A percentile compares a stretch with the other conserved stretches of the same genome.
These are phyloP conservation scores for Phialophora tarda DNA, from an alignment of 2,329 filamentous ascomycete species.

Conservation along the genomic window DNA sequence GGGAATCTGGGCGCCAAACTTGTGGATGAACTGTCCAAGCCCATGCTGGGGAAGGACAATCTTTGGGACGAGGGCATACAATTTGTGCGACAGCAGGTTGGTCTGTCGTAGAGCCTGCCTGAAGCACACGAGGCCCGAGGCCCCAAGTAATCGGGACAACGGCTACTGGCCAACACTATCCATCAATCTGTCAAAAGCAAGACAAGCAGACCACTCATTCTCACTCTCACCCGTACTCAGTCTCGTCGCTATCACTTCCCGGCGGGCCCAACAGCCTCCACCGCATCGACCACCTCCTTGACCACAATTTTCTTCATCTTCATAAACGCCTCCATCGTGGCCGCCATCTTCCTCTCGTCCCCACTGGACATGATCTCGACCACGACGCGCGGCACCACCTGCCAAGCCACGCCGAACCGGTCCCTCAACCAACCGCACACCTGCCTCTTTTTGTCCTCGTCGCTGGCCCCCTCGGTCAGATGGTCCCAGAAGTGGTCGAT, in stretches of 20 bases:
- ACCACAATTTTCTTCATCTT: conserved; percentile 54
- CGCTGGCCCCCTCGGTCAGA: conserved; percentile 47
- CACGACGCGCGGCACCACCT: conserved; percentile 52
- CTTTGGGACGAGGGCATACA: conserved; percentile 4
- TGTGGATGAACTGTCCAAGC: neutral
- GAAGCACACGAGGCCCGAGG: neutral
- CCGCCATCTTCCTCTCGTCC: conserved; percentile 45
- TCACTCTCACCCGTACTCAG: no score
- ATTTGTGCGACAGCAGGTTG: conserved; percentile 5
- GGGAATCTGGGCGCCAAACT: conserved; percentile 1
- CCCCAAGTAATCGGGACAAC: no score
- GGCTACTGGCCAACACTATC: neutral
- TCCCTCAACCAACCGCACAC: conserved; percentile 56
- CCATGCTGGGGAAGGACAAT: neutral
- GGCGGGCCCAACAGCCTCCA: conserved; percentile 33
- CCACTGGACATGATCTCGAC: conserved; percentile 46
- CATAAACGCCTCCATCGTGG: conserved; percentile 48
- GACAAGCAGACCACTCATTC: neutral
- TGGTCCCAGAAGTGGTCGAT: conserved; percentile 57
- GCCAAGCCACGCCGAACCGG: conserved; percentile 56
- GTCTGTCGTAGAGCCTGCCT: neutral
- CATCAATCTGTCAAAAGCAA: conserved; percentile 1
- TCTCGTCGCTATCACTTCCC: no score
- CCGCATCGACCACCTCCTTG: conserved; percentile 47
- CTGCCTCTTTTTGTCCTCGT: conserved; percentile 38